phyloP scores from a whole-genome alignment of 805 yeast genomes.

The Candida parachauliodes region DNA sequence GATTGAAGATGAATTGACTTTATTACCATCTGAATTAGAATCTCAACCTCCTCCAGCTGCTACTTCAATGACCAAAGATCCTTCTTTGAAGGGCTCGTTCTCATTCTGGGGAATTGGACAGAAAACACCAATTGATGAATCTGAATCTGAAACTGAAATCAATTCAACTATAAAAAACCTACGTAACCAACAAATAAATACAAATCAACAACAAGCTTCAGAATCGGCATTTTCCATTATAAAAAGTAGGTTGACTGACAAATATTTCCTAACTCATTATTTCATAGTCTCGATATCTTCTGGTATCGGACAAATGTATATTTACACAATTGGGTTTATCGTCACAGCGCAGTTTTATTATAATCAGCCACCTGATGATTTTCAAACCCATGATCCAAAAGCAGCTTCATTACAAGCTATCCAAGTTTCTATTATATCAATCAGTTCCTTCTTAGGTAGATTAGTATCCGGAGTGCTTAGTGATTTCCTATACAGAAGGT shows the following conservation, averaged over 20 bases:
- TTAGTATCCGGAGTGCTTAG: constrained; percentile 62
- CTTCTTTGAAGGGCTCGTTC: constrained; percentile 30
- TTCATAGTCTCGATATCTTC: constrained; percentile 53
- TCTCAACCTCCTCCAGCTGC: neutral
- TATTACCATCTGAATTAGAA: constrained; percentile 5
- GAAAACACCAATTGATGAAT: constrained; percentile 20
- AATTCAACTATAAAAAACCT: constrained; percentile 11
- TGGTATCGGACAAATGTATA: constrained; percentile 70
- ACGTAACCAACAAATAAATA: constrained; percentile 7
- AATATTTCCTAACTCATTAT: constrained; percentile 48
- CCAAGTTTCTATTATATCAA: constrained; percentile 65
- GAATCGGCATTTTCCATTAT: constrained; percentile 16
- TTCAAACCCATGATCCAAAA: constrained; percentile 8
- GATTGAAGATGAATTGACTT: constrained; percentile 1
- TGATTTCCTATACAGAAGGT: constrained; percentile 52
- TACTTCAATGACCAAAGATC: constrained; percentile 7
- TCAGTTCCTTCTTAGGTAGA: constrained; percentile 65
- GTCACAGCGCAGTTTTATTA: constrained; percentile 42
- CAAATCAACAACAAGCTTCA: neutral
- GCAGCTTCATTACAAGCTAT: constrained; percentile 56
- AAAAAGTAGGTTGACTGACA: constrained; percentile 18
- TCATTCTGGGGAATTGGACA: constrained; percentile 40
- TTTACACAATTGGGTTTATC: constrained; percentile 71
- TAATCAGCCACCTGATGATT: constrained; percentile 13
- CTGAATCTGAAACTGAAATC: constrained; percentile 1